These are phyloP conservation scores for Kalanchoe fedtschenkoi DNA, from an alignment of 164 flowering plant genomes.

Conservation along the genomic window DNA sequence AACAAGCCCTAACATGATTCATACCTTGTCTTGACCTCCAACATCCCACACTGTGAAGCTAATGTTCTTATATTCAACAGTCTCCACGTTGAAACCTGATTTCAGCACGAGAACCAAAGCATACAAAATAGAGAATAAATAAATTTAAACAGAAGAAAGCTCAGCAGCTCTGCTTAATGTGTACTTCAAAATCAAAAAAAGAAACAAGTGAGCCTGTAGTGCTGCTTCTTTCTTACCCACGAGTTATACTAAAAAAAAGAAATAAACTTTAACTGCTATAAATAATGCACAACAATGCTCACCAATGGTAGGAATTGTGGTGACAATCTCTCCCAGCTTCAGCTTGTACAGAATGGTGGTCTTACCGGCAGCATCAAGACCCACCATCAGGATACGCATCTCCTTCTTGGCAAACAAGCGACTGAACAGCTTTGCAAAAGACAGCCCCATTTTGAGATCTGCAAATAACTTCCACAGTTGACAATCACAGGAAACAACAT, in stretches of 20 bases:
- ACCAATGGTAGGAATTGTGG: conserved; percentile 5
- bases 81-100: background rate
- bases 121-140: background rate
- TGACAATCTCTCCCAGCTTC: conserved; percentile 5
- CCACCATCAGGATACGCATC: conserved; percentile 4
- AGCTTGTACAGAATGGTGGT: conserved; percentile 5
- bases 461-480: background rate
- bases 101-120: background rate
- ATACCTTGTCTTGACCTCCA: conserved; percentile 4
- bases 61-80: conserved; percentile 4
- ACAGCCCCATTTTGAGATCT: conserved; percentile 1
- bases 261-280: background rate
- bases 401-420: conserved; percentile 7
- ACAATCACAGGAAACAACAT: background rate
- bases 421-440: conserved; percentile 2
- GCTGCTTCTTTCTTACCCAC: background rate
- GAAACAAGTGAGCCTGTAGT: background rate
- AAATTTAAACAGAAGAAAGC: background rate
- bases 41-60: conserved; percentile 4
- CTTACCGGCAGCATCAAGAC: conserved; percentile 7
- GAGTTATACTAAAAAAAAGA: background rate
- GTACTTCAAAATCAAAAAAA: background rate
- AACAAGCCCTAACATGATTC: background rate
- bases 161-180: background rate
- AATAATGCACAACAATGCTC: background rate